Conservation (phyloP, 2,329 filamentous ascomycete species). For the Arthroderma sp. region DNA sequence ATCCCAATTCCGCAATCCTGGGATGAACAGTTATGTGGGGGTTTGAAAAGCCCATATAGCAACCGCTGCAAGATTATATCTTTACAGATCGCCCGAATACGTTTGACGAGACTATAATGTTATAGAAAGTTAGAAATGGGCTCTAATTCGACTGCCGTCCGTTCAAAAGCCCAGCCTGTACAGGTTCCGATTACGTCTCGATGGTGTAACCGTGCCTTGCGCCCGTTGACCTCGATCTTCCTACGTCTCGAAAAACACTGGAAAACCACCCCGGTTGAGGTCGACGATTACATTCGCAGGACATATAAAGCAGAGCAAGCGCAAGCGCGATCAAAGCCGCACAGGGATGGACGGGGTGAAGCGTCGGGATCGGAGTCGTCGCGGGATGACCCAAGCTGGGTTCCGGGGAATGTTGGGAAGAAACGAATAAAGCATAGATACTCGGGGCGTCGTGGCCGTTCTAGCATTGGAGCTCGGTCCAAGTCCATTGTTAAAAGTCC, state of each 20-base stretch:
- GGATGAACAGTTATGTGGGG: no score
- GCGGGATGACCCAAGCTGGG: constrained; percentile 27
- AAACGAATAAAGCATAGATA: constrained; percentile 27
- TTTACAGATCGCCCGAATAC: no score
- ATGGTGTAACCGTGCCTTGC: constrained; percentile 32
- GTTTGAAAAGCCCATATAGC: no score
- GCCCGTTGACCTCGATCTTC: constrained; percentile 28
- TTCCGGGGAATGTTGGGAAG: constrained; percentile 22
- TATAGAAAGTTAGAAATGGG: background rate
- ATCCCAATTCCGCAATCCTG: no score
- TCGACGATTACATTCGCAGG: constrained; percentile 11
- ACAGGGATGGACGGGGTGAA: constrained; percentile 7
- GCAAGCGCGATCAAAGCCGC: background rate
- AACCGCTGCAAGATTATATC: no score
- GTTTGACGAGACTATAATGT: no score
- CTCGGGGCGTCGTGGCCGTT: constrained; percentile 18
- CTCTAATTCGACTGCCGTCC: constrained; percentile 5
- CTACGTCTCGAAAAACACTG: constrained; percentile 29
- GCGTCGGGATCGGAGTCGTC: constrained; percentile 22
- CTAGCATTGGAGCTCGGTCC: constrained; percentile 15
- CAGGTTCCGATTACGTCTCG: constrained; percentile 27
- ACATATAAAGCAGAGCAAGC: constrained; percentile 1
- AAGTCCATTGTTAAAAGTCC: constrained; percentile 21
- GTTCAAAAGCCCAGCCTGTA: constrained; percentile 9
- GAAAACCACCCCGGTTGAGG: constrained; percentile 18